Conservation (phyloP, 257 asterid genomes). For the Scutellaria barbata region DNA sequence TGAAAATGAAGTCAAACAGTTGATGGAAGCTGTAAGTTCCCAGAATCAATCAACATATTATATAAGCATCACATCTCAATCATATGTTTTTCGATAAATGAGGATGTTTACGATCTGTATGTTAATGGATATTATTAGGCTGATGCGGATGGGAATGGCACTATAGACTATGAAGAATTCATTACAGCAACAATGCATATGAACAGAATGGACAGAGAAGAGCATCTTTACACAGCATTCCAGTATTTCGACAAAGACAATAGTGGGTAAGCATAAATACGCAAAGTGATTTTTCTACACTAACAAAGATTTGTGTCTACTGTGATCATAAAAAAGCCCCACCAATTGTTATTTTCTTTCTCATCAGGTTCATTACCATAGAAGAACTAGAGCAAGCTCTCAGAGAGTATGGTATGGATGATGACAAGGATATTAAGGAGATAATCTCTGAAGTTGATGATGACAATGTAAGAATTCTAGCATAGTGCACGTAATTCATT, state of each 20-base stretch:
- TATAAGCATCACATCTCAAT: not conserved
- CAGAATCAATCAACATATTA: not conserved
- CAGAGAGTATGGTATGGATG: constrained; percentile 64
- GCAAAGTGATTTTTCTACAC: not conserved
- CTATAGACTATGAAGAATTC: constrained; percentile 94
- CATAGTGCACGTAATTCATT: not conserved
- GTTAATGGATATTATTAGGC: constrained; percentile 48
- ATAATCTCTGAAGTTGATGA: constrained; percentile 67
- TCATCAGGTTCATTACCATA: constrained; percentile 60
- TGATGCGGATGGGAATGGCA: constrained; percentile 97
- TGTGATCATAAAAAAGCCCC: not conserved
- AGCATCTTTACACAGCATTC: constrained; percentile 96
- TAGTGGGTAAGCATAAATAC: constrained; percentile 69
- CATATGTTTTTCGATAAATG: not conserved
- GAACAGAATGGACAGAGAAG: constrained; percentile 98
- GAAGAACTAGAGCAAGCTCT: constrained; percentile 84
- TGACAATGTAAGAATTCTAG: constrained; percentile 53
- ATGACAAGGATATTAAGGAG: constrained; percentile 60
- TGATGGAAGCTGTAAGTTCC: constrained; percentile 66
- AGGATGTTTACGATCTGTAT: not conserved
- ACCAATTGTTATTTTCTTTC: not conserved
- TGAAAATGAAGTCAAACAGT: constrained; percentile 51
- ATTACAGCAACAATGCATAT: constrained; percentile 97
- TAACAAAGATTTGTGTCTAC: not conserved
- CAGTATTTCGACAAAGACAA: constrained; percentile 95